A percentile compares a stretch with the other conserved stretches of the same genome.
Conservation (phyloP, 2,329 filamentous ascomycete species). For the Alternaria angustiovoidea region DNA sequence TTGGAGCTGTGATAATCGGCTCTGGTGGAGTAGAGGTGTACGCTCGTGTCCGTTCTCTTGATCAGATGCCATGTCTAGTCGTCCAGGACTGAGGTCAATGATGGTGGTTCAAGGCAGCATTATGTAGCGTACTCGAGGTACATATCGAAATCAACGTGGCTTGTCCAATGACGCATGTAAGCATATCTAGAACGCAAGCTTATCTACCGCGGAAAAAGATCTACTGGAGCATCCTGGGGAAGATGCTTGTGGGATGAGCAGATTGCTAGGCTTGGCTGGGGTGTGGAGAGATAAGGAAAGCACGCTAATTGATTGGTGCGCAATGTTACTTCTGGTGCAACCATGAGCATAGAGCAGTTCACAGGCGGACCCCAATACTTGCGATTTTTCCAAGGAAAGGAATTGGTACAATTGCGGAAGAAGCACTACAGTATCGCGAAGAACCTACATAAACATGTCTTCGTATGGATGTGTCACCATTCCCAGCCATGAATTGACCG, state of each 20-base stretch:
- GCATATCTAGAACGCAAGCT: conserved; percentile 14
- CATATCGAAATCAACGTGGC: neutral
- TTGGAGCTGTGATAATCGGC: conserved; percentile 46
- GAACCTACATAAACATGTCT: conserved; percentile 4
- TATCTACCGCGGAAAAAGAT: conserved; percentile 21
- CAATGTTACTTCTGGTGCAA: conserved; percentile 5
- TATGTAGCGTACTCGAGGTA: neutral
- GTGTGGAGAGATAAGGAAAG: conserved; percentile 28
- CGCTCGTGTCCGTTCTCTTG: conserved; percentile 43
- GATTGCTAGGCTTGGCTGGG: conserved; percentile 13
- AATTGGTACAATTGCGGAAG: neutral
- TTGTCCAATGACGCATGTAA: conserved; percentile 15
- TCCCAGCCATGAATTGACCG: neutral
- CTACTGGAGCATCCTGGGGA: conserved; percentile 13
- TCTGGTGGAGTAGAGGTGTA: conserved; percentile 44
- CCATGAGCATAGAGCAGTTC: neutral
- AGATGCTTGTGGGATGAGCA: conserved; percentile 10
- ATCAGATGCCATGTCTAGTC: conserved; percentile 29
- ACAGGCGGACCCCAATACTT: neutral
- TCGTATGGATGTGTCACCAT: neutral
- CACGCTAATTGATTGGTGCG: conserved; percentile 20
- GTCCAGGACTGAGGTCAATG: neutral
- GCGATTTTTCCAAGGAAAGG: neutral
- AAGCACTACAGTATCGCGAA: neutral
- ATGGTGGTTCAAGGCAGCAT: neutral